Base-by-base conservation (phyloP, 306 rosid species). In the Quercus suber region DNA sequence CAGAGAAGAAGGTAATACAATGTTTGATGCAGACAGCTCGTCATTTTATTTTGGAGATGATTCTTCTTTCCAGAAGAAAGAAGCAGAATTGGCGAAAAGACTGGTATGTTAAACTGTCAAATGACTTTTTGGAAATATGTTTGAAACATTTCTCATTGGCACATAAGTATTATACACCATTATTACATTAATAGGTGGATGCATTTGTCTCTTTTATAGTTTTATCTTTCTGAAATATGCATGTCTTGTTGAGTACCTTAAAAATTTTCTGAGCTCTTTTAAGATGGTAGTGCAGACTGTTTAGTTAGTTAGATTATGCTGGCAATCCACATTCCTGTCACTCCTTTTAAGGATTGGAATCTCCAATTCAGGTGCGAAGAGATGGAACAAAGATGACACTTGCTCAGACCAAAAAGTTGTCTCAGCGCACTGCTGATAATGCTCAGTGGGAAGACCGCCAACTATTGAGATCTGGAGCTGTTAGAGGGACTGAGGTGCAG, bases 401-500 rank as follows among this genome's bases (percentile, higher is more conserved):
- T 85, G 83, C 99, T 80, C 99, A 95, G 79, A 92, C 84, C 89
- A 95, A 92, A 88, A 92, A 87, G 84, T 67, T 95, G 91, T 95
- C 99, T 78, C 99, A 95, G 82, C 95, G 82, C 84, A 92, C 94
- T 61, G 96, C 97, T 70, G 99, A 95, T 88, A 95, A 95, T 82
- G 99, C 97, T 74, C 98, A 92, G 86, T 95, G 99, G 99, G 99
- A 95, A 82, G 99, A 95, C 74, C 85, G 99, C 37, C 99, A 95
- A 78, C 91, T 95, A 71, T 77, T 95, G 80, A 91, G 99, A 82
- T 95, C 99, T 25, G 99, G 99, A 73, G 99, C 99, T 74, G 99
- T 95, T 76, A 92, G 97, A 78, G 98, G 99, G 71, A 95, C 98
- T 11, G 98, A 92, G 91, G 96, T 95, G 87, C 98, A 95, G 89